Conservation (phyloP, 257 asterid species). For the Rehmannia glutinosa region DNA sequence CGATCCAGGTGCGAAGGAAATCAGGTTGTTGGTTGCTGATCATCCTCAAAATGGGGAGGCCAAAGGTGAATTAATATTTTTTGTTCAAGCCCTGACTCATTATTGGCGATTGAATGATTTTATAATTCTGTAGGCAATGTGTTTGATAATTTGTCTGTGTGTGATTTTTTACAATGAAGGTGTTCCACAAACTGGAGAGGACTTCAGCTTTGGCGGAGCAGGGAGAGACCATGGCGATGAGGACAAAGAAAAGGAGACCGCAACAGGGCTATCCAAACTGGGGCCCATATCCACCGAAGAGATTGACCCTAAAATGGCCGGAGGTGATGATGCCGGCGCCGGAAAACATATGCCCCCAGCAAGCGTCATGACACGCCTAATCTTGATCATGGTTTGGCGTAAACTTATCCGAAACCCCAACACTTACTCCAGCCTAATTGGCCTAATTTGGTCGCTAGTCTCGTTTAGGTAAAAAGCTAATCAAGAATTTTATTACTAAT, state of each 20-base stretch:
- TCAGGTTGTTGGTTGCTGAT: constrained; percentile 75
- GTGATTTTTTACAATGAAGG: constrained; percentile 23
- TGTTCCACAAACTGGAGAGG: constrained; percentile 55
- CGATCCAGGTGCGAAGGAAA: constrained; percentile 92
- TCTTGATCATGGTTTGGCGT: constrained; percentile 98
- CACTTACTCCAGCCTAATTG: constrained; percentile 94
- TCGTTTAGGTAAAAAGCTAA: constrained; percentile 46
- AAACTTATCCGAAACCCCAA: constrained; percentile 95
- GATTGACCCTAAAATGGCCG: constrained; percentile 42
- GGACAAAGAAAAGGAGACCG: constrained; percentile 53
- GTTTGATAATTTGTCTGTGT: constrained; percentile 4
- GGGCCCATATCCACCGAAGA: constrained; percentile 52
- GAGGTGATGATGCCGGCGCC: constrained; percentile 35
- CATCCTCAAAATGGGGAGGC: constrained; percentile 76
- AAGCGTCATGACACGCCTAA: constrained; percentile 94
- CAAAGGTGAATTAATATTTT: constrained; percentile 43
- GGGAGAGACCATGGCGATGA: constrained; percentile 56
- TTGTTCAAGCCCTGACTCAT: too few relatives aligned
- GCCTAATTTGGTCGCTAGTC: constrained; percentile 82
- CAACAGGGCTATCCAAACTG: constrained; percentile 46
- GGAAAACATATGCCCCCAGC: constrained; percentile 94
- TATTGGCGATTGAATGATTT: background rate
- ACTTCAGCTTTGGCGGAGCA: constrained; percentile 66
- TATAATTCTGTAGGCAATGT: background rate
- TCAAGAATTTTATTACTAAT: background rate